phyloP scores from a whole-genome alignment of 2,329 filamentous ascomycete genomes.

The Whalleya microplaca region DNA sequence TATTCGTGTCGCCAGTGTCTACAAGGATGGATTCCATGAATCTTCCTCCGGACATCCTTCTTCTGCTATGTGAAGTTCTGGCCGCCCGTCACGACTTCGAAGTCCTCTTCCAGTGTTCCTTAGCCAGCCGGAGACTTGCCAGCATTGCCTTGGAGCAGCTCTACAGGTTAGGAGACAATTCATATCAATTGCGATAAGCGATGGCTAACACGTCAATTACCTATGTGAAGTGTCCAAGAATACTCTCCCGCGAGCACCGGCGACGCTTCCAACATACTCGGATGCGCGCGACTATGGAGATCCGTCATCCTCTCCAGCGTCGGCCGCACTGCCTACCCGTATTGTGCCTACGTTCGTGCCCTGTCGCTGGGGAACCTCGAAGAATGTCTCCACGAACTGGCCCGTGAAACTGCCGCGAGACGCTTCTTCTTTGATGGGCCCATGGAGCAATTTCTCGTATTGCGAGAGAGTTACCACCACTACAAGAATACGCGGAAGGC shows the following conservation, averaged over 20 bases:
- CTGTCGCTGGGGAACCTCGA: conserved; percentile 66
- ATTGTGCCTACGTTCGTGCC: conserved; percentile 68
- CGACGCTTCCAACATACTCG: conserved; percentile 44
- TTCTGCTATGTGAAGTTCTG: conserved; percentile 64
- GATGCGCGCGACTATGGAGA: conserved; percentile 69
- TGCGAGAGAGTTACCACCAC: conserved; percentile 18
- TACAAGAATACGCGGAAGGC: conserved; percentile 26
- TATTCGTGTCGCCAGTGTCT: no score
- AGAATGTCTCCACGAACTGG: conserved; percentile 60
- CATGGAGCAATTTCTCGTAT: conserved; percentile 42
- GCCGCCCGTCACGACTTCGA: conserved; percentile 58
- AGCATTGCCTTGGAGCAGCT: conserved; percentile 62
- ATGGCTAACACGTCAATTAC: conserved; percentile 33
- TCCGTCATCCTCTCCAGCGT: conserved; percentile 69
- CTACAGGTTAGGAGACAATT: conserved; percentile 56
- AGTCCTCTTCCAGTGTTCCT: conserved; percentile 63
- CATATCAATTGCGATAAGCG: background rate
- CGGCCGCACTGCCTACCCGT: conserved; percentile 66
- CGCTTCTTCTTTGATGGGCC: conserved; percentile 45
- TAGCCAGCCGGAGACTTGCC: conserved; percentile 58
- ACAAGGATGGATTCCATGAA: conserved; percentile 19
- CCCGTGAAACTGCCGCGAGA: conserved; percentile 32
- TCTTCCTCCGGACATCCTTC: conserved; percentile 63
- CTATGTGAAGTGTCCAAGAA: conserved; percentile 54
- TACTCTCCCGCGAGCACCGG: conserved; percentile 47